Evolutionary conservation across 2,329 filamentous ascomycete genomes (phyloP), one percentile per base, ranked within the genome.

Genomic region (Plenodomus biglobosus): DNA sequence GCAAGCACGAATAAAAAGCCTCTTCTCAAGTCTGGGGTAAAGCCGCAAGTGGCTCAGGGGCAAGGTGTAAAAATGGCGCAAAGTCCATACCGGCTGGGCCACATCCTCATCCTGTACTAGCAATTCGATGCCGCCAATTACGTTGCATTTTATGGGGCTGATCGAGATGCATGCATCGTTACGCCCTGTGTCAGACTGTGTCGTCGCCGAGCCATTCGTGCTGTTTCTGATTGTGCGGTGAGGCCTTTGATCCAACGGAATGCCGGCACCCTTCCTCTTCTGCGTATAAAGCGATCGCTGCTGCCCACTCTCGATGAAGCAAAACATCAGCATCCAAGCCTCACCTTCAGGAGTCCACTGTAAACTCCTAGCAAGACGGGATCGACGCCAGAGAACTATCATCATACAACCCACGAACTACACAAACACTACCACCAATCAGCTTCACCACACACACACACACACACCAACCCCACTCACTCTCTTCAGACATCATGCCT

Each of bases 131-230:
- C 53, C 50, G 52, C 66, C 55, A 62, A 63, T 61, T 53, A 57
- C 53, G 55, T 57, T 56, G 47, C 54, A 55, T 56, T 55, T n/a
- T 46, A 59, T 57, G 61, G 59, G 47, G 46, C 37, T 55, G 58
- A 69, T 70, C 59, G 64, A 55, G 63, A 68, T 69, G 61, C 55
- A 65, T 58, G 60, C 59, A 60, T 64, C 61, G 53, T 55, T 52
- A 48, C 50, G 55, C 56, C 50, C 55, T 52, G 60, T 60, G 53
- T 59, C 54, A 58, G 58, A 45, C 58, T 45, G n/a, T 62, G 58
- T 62, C 58, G 56, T 58, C 58, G 55, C 53, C 41, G 55, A 52
- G 53, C 59, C 48, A 60, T 64, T 64, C 53, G 62, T 56, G 55
- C 47, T 61, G 59, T 61, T 58, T 56, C 58, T 52, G 48, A 52